Base-by-base conservation (phyloP, 768 basidiomycete genomes). In the Pulveroboletus sp. region DNA sequence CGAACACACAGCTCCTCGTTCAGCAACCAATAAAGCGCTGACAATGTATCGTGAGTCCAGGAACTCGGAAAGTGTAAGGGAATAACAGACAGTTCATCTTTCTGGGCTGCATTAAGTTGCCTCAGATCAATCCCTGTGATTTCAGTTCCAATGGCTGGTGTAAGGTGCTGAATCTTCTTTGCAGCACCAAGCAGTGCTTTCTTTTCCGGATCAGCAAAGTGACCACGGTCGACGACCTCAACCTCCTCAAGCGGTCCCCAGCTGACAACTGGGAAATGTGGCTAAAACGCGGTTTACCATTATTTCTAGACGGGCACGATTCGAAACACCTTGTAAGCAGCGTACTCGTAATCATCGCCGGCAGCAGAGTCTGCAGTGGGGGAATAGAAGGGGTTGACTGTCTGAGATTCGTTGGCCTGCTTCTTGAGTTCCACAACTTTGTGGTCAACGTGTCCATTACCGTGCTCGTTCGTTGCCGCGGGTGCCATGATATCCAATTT, bases 1-100 rank as follows among this genome's bases (percentile, higher is more conserved):
- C 84, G 62, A 57, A 87, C 85, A 87, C 16, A 90, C 85, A 25
- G 87, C 87, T 0, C 85, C 82, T 32, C 87, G 75, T 62, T 90
- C 87, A 2, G 83, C 88, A 40, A 84, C 76, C 32, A 92, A 74
- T 14, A 91, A 69, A 5, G 87, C 85, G 4, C 87, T 86, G 55
- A 20, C 51, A 24, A 45, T 19, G 52, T 23, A 10, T 44, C 36
- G 27, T 57, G 36, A 59, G 45, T 47, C 40, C n/a, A n/a, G 35
- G 39, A 21, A n/a, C 16, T 25, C 36, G 12, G 40, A 43, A 25
- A 12, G 1, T 19, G 12, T 1, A 11, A 24, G 17, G 7, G 19
- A 41, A 17, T 23, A 32, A 67, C 81, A 55, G 55, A 88, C 86
- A 90, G 73, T 59, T 91, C 89, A 59, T 91, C 86, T 68, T 87